Conservation (phyloP, 371 early-diverging fungal species). For the Rhizopus arrhizus region DNA sequence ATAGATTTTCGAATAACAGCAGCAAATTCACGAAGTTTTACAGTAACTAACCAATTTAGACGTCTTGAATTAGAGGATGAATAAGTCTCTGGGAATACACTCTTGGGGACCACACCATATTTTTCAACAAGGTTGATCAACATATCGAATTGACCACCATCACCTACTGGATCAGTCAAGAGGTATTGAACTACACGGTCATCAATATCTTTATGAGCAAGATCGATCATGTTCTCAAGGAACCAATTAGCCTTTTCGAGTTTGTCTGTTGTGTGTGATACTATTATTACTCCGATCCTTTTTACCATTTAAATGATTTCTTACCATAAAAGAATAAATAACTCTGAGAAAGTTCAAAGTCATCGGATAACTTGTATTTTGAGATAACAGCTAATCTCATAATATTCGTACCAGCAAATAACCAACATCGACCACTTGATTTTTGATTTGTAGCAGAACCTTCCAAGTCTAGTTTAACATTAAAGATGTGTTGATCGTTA, state of each 20-base stretch:
- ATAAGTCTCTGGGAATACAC: slow-evolving; percentile 71
- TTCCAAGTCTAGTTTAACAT: slow-evolving; percentile 64
- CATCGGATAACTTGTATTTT: slow-evolving; percentile 68
- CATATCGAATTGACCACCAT: slow-evolving; percentile 83
- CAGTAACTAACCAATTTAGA: slow-evolving; percentile 64
- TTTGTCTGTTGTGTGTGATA: slow-evolving; percentile 43
- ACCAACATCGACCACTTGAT: slow-evolving; percentile 83
- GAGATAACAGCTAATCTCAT: slow-evolving; percentile 40
- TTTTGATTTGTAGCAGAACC: slow-evolving; percentile 76
- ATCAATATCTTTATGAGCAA: slow-evolving; percentile 64
- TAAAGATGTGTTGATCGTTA: slow-evolving; percentile 56
- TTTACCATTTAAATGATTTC: neutral
- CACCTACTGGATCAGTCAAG: slow-evolving; percentile 63
- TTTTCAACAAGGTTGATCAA: slow-evolving; percentile 75
- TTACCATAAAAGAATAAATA: slow-evolving; percentile 83
- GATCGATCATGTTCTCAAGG: slow-evolving; percentile 75
- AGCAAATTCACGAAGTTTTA: slow-evolving; percentile 76
- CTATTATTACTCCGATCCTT: neutral
- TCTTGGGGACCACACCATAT: slow-evolving; percentile 79
- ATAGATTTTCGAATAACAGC: slow-evolving; percentile 57
- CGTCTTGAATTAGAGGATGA: slow-evolving; percentile 65
- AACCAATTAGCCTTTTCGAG: slow-evolving; percentile 85
- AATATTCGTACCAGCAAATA: slow-evolving; percentile 74
- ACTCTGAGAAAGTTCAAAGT: slow-evolving; percentile 79
- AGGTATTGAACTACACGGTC: slow-evolving; percentile 77